These are phyloP conservation scores for Pestalotiopsis sp. DNA, from an alignment of 2,329 filamentous ascomycete genomes.

Conservation along the genomic window DNA sequence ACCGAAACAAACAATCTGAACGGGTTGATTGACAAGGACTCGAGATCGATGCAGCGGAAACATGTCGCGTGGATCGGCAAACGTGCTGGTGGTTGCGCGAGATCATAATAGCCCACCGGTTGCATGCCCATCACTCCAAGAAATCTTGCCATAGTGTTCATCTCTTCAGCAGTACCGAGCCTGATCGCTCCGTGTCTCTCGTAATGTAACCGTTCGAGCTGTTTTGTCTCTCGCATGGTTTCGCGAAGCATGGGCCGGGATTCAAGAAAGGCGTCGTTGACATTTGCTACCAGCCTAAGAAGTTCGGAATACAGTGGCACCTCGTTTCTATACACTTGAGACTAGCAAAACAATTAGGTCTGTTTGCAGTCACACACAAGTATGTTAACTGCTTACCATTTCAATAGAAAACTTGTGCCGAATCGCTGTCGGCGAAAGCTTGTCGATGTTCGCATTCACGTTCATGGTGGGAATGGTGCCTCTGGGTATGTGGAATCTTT, in stretches of 20 bases:
- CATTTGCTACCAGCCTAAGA: not conserved
- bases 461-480: not conserved
- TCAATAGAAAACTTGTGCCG: not conserved
- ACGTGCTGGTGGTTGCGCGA: conserved; percentile 3
- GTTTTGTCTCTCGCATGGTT: not conserved
- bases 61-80: conserved; percentile 5
- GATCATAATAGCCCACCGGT: conserved; percentile 8
- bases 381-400: not conserved
- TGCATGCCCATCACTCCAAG: conserved; percentile 7
- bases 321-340: conserved; percentile 3
- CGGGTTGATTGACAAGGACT: conserved; percentile 7
- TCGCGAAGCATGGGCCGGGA: not conserved
- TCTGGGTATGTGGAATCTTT: not conserved
- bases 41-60: conserved; percentile 2
- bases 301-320: conserved; percentile 8
- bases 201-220: conserved; percentile 4
- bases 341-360: not conserved
- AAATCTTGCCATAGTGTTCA: conserved; percentile 6
- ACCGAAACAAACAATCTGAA: conserved; percentile 6
- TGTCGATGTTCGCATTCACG: not conserved
- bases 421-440: not conserved
- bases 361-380: not conserved
- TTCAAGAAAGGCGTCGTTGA: not conserved
- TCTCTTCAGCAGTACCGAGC: conserved; percentile 7
- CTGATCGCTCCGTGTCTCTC: conserved; percentile 8